Evolutionary conservation across 495 filamentous ascomycete species (phyloP), one percentile per base, ranked within the genome.

Genomic region (Neurospora cerealis): DNA sequence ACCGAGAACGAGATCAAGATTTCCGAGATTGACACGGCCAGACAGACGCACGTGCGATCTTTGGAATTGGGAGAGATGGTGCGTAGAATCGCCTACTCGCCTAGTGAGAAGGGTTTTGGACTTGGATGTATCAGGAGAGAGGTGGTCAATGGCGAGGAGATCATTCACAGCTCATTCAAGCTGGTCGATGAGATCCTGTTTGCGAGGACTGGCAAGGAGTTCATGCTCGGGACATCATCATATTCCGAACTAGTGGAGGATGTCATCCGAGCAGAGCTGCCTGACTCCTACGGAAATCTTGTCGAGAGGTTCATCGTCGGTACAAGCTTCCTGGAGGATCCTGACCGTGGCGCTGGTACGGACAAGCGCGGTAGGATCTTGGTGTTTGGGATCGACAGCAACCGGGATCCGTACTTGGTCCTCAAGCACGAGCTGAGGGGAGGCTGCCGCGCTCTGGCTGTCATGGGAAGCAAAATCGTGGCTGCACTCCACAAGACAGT

Each of bases 301-400:
- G 88, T 87, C 3, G 96, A 99, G 78, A 85, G 93, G 19, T 98
- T 98, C 77, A 80, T 99, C 32, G 90, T 98, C 3, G 96, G 96
- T 10, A 98, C 96, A 17, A 90, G 91, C 40, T 94, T 89, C 75
- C 74, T 95, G 66, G 87, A 90, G 46, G 90, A 95, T 41, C 85
- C 86, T 15, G 79, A 80, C 11, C 60, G 69, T 10, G 74, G 77
- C 13, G 72, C 75, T 24, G 70, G 71, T n/a, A 77, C 79, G 40
- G 83, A 86, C 11, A 85, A 88, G 19, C 86, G 89, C 62, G 96
- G 96, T 2, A 88, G 96, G 70, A 92, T 99, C 24, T 78, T 97
- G 10, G 86, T 98, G 0, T 88, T 98, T 74, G 94, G 95, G 60
- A 87, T 98, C 60, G 93, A 93, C 71, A 86, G 87, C 72, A 89